Evolutionary conservation across 805 yeast species (phyloP).

Genomic region (Ascoidea asiatica): DNA sequence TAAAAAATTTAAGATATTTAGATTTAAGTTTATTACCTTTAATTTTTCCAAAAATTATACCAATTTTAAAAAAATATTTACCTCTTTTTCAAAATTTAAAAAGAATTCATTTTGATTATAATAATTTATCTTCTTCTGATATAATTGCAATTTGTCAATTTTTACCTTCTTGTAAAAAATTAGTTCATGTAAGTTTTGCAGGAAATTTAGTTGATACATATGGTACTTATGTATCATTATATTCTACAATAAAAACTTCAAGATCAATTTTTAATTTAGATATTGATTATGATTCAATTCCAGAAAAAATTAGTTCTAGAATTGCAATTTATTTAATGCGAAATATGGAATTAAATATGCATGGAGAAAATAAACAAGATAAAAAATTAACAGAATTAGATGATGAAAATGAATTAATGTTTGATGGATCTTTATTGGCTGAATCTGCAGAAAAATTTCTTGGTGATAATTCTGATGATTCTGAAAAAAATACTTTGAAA

Average conservation of each 20-base stretch:
- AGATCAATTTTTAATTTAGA: conserved; percentile 55
- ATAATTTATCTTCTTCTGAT: conserved; percentile 41
- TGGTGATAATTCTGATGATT: conserved; percentile 18
- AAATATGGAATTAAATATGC: conserved; percentile 58
- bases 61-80: conserved; percentile 43
- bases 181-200: conserved; percentile 55
- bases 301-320: conserved; percentile 50
- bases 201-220: conserved; percentile 50
- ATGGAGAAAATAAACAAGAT: conserved; percentile 19
- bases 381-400: conserved; percentile 19
- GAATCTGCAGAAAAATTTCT: conserved; percentile 60
- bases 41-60: conserved; percentile 49
- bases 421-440: conserved; percentile 63
- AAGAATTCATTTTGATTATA: conserved; percentile 61
- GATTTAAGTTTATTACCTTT: conserved; percentile 63
- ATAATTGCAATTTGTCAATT: conserved; percentile 51
- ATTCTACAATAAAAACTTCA: conserved; percentile 56
- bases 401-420: conserved; percentile 45
- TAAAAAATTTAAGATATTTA: conserved; percentile 48
- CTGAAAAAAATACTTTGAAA: conserved; percentile 19
- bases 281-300: conserved; percentile 47
- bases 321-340: conserved; percentile 72
- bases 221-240: conserved; percentile 49
- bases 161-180: conserved; percentile 49
- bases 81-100: conserved; percentile 55